These are phyloP conservation scores for Colletotrichum plurivorum DNA, from an alignment of 2,329 filamentous ascomycete genomes.

Conservation along the genomic window DNA sequence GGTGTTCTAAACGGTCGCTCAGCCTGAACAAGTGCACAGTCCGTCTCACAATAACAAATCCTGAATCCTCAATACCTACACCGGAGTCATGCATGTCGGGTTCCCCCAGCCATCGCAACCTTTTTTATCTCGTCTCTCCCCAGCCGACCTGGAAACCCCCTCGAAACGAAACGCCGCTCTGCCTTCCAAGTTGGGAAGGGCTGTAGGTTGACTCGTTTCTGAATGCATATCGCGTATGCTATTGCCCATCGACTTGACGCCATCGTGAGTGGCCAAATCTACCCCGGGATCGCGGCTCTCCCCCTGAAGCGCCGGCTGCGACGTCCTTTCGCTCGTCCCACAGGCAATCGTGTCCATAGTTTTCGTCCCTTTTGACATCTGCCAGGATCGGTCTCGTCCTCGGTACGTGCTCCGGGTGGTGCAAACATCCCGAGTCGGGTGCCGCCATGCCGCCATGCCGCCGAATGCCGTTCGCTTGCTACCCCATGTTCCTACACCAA, in stretches of 20 bases:
- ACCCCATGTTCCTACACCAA: not conserved
- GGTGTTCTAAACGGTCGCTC: too few relatives aligned
- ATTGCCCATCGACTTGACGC: not conserved
- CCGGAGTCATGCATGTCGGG: conserved; percentile 13
- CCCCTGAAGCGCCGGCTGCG: conserved; percentile 5
- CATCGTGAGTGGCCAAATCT: not conserved
- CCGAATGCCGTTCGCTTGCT: not conserved
- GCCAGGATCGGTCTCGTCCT: not conserved
- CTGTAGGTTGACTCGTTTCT: conserved; percentile 15
- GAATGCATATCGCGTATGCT: conserved; percentile 34
- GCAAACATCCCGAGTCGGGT: not conserved
- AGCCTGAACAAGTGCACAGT: too few relatives aligned
- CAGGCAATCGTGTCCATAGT: not conserved
- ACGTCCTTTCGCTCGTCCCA: not conserved
- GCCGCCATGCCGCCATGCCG: too few relatives aligned
- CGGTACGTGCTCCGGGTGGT: conserved; percentile 1
- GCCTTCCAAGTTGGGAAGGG: not conserved
- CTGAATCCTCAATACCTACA: not conserved
- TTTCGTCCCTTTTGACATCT: not conserved
- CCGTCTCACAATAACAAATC: too few relatives aligned
- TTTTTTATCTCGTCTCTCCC: conserved; percentile 9
- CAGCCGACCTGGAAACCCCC: conserved; percentile 1
- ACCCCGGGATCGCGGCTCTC: not conserved
- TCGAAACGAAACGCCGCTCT: conserved; percentile 31
- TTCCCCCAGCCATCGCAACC: conserved; percentile 9